These are phyloP conservation scores for Fusarium kyushuense DNA, from an alignment of 2,329 filamentous ascomycete species.

Conservation along the genomic window DNA sequence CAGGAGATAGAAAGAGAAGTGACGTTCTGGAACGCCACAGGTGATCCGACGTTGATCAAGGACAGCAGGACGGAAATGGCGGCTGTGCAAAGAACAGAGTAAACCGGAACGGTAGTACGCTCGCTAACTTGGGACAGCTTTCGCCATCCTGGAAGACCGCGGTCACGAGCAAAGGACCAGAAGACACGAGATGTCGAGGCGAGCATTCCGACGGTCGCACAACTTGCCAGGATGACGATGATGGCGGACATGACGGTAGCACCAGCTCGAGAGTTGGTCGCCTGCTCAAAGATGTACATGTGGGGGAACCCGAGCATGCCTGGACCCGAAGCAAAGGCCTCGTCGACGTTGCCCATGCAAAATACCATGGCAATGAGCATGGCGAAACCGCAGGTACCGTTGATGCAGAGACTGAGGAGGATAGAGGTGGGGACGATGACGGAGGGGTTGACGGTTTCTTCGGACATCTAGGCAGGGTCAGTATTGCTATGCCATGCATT, in stretches of 20 bases:
- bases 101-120: slow-evolving; percentile 48
- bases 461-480: slow-evolving; percentile 53
- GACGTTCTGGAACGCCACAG: slow-evolving; percentile 49
- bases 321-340: slow-evolving; percentile 58
- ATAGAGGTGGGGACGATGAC: slow-evolving; percentile 64
- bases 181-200: slow-evolving; percentile 68
- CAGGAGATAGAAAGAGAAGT: slow-evolving; percentile 50
- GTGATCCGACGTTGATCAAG: slow-evolving; percentile 52
- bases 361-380: slow-evolving; percentile 69
- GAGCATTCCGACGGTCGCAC: slow-evolving; percentile 64
- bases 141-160: slow-evolving; percentile 50
- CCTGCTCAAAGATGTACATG: slow-evolving; percentile 68
- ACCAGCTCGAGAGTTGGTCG: slow-evolving; percentile 60
- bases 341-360: slow-evolving; percentile 62
- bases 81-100: slow-evolving; percentile 46
- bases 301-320: slow-evolving; percentile 63
- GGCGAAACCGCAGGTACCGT: slow-evolving; percentile 65
- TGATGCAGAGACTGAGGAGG: slow-evolving; percentile 61
- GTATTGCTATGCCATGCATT: background rate
- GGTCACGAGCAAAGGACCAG: slow-evolving; percentile 63
- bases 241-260: slow-evolving; percentile 64
- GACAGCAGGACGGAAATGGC: slow-evolving; percentile 49
- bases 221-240: slow-evolving; percentile 61
- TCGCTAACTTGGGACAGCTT: slow-evolving; percentile 46
- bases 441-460: slow-evolving; percentile 62